Conservation (phyloP, 257 asterid species). For the Nicotiana tomentosiformis region DNA sequence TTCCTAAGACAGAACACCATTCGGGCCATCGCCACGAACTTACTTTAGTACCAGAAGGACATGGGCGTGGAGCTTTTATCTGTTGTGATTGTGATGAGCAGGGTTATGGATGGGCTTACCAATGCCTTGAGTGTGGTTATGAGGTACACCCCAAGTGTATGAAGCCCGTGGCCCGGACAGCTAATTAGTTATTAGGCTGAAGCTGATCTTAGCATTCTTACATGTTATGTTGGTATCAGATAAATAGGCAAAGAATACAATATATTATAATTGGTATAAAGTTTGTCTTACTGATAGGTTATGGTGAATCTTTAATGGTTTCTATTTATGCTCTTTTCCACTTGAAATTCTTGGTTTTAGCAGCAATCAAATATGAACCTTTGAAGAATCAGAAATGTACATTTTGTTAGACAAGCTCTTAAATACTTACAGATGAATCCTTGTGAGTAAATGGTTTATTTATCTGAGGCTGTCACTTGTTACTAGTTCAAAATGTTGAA, state of each 20-base stretch:
- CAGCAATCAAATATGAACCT: not conserved
- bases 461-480: too few relatives aligned
- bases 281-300: not conserved
- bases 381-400: not conserved
- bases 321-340: not conserved
- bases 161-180: not conserved
- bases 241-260: not conserved
- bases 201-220: not conserved
- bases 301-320: not conserved
- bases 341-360: not conserved
- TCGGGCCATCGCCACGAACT: slow-evolving; percentile 51
- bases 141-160: slow-evolving; percentile 72
- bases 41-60: slow-evolving; percentile 56
- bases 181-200: not conserved
- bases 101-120: slow-evolving; percentile 79
- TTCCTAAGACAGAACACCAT: slow-evolving; percentile 38
- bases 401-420: too few relatives aligned
- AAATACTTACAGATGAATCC: too few relatives aligned
- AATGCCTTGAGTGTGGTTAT: slow-evolving; percentile 65
- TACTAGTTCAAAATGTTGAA: too few relatives aligned
- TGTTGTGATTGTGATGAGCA: slow-evolving; percentile 83
- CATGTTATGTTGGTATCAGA: not conserved
- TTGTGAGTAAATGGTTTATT: too few relatives aligned
- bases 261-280: not conserved
- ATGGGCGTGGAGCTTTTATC: slow-evolving; percentile 62